These are phyloP conservation scores for Lachancea waltii DNA, from an alignment of 805 yeast species.

Conservation along the genomic window DNA sequence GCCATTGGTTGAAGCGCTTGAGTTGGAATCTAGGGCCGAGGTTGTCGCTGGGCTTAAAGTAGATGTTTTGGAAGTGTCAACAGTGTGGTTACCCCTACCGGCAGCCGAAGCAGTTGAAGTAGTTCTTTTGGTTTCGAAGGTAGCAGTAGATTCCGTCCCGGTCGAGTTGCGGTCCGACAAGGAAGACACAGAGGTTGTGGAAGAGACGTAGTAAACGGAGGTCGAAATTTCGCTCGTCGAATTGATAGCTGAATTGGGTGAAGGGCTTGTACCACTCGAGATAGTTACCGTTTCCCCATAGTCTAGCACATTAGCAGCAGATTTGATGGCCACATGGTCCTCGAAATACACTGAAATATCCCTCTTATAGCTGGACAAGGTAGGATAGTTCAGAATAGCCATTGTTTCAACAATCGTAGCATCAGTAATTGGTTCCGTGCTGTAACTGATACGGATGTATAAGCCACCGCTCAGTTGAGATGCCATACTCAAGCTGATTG, in stretches of 20 bases:
- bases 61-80: too few species aligned
- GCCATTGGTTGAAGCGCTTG: neutral
- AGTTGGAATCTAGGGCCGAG: neutral
- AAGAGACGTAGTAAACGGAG: neutral
- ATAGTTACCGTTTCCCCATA: constrained; percentile 7
- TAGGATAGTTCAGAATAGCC: constrained; percentile 13
- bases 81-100: too few species aligned
- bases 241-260: neutral
- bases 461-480: constrained; percentile 28
- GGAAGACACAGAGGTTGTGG: too few species aligned
- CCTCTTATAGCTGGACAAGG: constrained; percentile 10
- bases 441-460: constrained; percentile 23
- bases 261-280: constrained; percentile 1
- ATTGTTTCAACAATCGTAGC: constrained; percentile 13
- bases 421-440: constrained; percentile 13
- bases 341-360: constrained; percentile 14
- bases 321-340: constrained; percentile 8
- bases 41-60: too few species aligned
- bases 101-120: too few species aligned
- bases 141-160: too few species aligned
- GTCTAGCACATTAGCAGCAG: constrained; percentile 9
- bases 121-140: too few species aligned
- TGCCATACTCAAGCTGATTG: constrained; percentile 16
- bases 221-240: too few species aligned
- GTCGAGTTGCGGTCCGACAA: too few species aligned